phyloP scores from a whole-genome alignment of 1,284 basidiomycete species.

The Trichosporon faecale region DNA sequence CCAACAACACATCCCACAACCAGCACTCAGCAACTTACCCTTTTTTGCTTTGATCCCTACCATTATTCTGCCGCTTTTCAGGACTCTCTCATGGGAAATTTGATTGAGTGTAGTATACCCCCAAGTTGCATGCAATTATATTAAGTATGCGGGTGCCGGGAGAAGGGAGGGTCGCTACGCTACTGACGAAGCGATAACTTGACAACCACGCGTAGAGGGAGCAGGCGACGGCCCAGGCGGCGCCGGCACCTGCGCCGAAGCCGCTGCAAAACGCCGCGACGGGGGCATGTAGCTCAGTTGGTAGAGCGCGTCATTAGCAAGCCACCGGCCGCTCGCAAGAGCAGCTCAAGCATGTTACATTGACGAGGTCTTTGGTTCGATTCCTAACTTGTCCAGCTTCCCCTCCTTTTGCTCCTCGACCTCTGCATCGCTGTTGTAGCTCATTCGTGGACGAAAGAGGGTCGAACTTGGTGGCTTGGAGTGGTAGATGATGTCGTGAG shows the following conservation, averaged over 20 bases:
- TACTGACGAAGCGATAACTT: too few species aligned
- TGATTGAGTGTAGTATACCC: constrained; percentile 9
- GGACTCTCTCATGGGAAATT: constrained; percentile 4
- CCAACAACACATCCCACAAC: background rate
- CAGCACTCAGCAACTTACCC: background rate
- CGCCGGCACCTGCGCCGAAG: too few species aligned
- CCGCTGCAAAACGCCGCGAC: too few species aligned
- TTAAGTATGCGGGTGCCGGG: background rate
- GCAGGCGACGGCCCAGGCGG: too few species aligned
- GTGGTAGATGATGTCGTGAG: background rate
- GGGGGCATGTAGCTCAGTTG: constrained; percentile 22
- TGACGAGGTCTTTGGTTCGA: constrained; percentile 21
- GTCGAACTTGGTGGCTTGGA: background rate
- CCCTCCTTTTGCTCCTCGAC: background rate
- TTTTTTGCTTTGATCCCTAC: background rate
- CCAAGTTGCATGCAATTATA: constrained; percentile 4
- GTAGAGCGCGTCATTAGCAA: constrained; percentile 21
- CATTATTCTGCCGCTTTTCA: background rate
- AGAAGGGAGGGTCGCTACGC: too few species aligned
- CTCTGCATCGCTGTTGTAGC: too few species aligned
- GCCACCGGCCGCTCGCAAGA: too few species aligned
- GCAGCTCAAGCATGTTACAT: background rate
- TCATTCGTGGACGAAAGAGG: background rate
- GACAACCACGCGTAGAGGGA: too few species aligned
- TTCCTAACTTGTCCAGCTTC: constrained; percentile 18